Base-by-base conservation (phyloP, 2,329 filamentous ascomycete genomes). In the Hypocreales sp. region DNA sequence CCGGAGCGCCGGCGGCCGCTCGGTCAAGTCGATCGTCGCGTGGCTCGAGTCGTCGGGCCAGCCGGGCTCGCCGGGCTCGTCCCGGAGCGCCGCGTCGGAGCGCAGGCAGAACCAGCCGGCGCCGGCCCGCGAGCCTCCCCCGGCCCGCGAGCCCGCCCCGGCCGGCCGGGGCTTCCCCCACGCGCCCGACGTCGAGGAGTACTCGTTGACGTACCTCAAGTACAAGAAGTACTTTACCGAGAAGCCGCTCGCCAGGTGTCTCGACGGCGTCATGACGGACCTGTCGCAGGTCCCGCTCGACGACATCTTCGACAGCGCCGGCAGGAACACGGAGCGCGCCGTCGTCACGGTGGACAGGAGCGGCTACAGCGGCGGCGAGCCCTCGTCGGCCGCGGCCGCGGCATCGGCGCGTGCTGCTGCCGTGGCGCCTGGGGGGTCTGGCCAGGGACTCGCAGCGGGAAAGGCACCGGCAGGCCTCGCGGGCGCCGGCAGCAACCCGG, bases 141-240 rank as follows among this genome's bases (percentile, higher is more conserved):
- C 10, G 15, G 18, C 18, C 18, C 7, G 7, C 7, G 10, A 10
- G 7, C 18, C 18, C 7, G 7, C 18, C 8, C 17, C 5, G 7
- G 9, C 10, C 15, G 8, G 11, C 15, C 22, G 16, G 15, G 15
- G 14, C 11, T 24, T 24, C 7, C 22, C 25, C 9, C 10, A 17
- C 15, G 22, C 33, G 3, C 31, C 29, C 9, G 38, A 38, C 15
- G 39, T 42, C 15, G 47, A 48, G 21, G 44, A 47, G 4, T 42
- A 50, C 31, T 48, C 44, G 8, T 35, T 53, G 31, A 48, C 45
- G 4, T 30, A 48, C 12, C 37, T 52, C 9, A 42, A 45, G 22
- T 51, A 52, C 32, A 46, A 42, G 20, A 28, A 37, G 4, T 54
- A 47, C 30, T 50, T 48, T 27, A 39, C 37, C 2, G 41, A 42